Percentiles rank a stretch among this genome's conserved stretches.
Evolutionary conservation across 2,329 filamentous ascomycete genomes (phyloP).

Genomic region (Penicillium griseofulvum): DNA sequence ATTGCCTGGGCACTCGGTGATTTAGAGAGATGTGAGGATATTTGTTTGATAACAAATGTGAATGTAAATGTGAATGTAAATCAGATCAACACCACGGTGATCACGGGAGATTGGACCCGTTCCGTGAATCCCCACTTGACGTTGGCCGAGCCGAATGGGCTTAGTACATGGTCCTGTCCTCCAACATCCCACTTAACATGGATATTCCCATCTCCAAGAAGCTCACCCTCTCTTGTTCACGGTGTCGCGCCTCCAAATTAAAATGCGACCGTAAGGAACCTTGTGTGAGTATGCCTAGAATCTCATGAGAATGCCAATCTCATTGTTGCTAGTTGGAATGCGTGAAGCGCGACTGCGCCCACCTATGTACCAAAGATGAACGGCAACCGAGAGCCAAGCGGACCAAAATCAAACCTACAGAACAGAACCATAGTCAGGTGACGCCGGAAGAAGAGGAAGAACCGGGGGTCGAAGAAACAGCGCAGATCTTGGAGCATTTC

Average conservation of each 20-base stretch:
- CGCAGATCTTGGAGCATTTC: background rate
- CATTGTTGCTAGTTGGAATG: background rate
- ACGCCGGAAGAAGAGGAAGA: background rate
- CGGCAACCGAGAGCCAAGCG: background rate
- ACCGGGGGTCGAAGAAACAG: background rate
- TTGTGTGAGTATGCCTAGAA: background rate
- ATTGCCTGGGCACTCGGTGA: no score
- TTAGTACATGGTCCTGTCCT: background rate
- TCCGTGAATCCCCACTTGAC: background rate
- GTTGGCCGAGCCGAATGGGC: background rate
- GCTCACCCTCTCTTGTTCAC: background rate
- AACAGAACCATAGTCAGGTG: background rate
- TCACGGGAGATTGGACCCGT: background rate
- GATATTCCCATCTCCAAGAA: background rate
- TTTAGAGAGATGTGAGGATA: no score
- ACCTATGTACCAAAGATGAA: background rate
- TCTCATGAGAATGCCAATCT: background rate
- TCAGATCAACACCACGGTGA: background rate
- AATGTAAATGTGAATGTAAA: background rate
- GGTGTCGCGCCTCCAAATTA: background rate
- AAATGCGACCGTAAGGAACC: background rate
- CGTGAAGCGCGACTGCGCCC: background rate
- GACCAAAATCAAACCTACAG: background rate
- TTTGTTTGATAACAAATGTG: no score
- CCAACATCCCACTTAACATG: background rate